Base-by-base conservation (phyloP, 1,284 basidiomycete species). In the Leccinum ponderosum region DNA sequence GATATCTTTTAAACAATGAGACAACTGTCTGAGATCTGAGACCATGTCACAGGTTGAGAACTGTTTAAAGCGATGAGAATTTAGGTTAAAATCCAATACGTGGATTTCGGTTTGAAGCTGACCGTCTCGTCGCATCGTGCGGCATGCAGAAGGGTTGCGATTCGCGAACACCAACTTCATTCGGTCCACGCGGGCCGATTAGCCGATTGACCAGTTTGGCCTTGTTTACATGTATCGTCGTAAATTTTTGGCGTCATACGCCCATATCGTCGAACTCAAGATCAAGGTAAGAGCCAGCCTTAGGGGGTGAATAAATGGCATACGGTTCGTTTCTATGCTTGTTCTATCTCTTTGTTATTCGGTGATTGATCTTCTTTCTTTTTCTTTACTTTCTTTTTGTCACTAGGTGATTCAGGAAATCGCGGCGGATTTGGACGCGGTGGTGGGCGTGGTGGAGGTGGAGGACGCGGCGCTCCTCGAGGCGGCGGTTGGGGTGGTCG, bases 381-480 rank as follows among this genome's bases (percentile, higher is more conserved):
- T n/a, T n/a, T 17, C 14, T 9, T 5, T 42, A 11, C n/a, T 42
- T 17, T 44, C n/a, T 44, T 11, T 44, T 6, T 44, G 5, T 44
- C 17, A 11, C n/a, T 39, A 84, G 83, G 83, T 69, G 79, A 75
- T 77, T 77, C 83, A 69, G 83, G 83, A 60, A 81, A 81, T 64
- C 82, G 84, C 61, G 83, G 83, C 56, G 83, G 83, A 66, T 83
- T 83, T 72, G 77, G 68, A 31, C 73, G 75, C 29, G 73, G 76
- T 25, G 69, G 77, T 15, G 69, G 78, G 5, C 68, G 76, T 27
- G 71, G 77, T 31, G 73, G 76, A 17, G 70, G 76, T 48, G 73
- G 20, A 66, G 73, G 73, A 62, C 69, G 73, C 75, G 85, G 84
- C 62, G 81, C 77, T 53, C 77, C 79, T 61, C 78, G 80, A 65